Conservation (phyloP, 1,139 yeast genomes). For the Lodderomyces parapsilosis region DNA sequence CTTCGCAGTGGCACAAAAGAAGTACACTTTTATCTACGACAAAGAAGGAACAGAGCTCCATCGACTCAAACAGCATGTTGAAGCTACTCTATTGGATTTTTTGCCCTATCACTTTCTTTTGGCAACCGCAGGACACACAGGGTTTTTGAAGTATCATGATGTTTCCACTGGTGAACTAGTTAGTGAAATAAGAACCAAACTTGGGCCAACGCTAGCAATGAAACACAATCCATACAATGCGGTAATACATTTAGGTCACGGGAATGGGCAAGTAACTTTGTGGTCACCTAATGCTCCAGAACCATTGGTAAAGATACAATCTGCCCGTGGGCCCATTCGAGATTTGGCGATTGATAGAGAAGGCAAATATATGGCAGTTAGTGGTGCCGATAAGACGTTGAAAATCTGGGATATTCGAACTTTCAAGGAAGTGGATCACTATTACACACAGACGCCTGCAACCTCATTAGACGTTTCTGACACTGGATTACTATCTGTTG, state of each 20-base stretch:
- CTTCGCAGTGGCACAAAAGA: conserved; percentile 96
- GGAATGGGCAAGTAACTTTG: conserved; percentile 86
- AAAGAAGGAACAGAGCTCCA: conserved; percentile 90
- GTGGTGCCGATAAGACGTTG: conserved; percentile 81
- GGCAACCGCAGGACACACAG: conserved; percentile 86
- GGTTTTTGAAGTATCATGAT: conserved; percentile 88
- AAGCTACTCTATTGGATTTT: conserved; percentile 78
- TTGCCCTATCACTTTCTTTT: conserved; percentile 89
- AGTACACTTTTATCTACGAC: conserved; percentile 90
- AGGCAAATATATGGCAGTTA: conserved; percentile 91
- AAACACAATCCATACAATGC: conserved; percentile 96
- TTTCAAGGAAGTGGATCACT: conserved; percentile 71
- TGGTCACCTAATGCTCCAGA: conserved; percentile 93
- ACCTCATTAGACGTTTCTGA: conserved; percentile 79
- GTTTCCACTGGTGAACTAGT: conserved; percentile 90
- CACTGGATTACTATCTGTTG: conserved; percentile 79
- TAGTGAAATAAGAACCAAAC: conserved; percentile 77
- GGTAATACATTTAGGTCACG: conserved; percentile 88
- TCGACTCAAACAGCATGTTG: conserved; percentile 85
- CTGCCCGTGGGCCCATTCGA: conserved; percentile 83
- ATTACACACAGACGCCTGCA: conserved; percentile 84
- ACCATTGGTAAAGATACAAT: conserved; percentile 80
- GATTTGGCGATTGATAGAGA: conserved; percentile 87
- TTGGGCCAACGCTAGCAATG: conserved; percentile 90
- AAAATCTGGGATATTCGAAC: conserved; percentile 94